A percentile compares a stretch with the other conserved stretches of the same genome.
Conservation (phyloP, 352 stramenopile genomes). For the Pythium phragmitis region DNA sequence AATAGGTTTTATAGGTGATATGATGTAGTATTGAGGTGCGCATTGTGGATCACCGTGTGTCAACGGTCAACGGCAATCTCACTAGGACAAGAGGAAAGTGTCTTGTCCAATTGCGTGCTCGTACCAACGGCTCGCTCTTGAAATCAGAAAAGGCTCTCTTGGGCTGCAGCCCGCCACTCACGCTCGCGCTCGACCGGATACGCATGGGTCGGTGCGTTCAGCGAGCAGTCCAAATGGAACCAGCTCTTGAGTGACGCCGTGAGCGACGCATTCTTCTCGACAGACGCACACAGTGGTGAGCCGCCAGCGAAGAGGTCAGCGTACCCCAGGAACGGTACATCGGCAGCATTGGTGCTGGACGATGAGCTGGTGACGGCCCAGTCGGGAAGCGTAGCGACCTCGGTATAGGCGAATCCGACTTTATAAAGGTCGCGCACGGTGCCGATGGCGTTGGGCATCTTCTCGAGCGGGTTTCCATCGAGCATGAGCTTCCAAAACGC, state of each 20-base stretch:
- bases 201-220: neutral
- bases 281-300: slow-evolving; percentile 7
- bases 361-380: neutral
- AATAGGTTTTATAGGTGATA: too few species aligned
- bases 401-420: slow-evolving; percentile 1
- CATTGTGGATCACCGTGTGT: too few species aligned
- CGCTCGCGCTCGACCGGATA: slow-evolving; percentile 22
- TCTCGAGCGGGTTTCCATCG: slow-evolving; percentile 11
- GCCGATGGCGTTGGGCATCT: slow-evolving; percentile 5
- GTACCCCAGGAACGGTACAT: slow-evolving; percentile 7
- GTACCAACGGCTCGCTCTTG: neutral
- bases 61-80: too few species aligned
- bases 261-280: neutral
- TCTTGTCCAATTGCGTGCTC: too few species aligned
- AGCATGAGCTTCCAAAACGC: slow-evolving; percentile 15
- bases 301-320: slow-evolving; percentile 4
- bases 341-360: neutral
- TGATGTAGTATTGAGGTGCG: too few species aligned
- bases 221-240: slow-evolving; percentile 3
- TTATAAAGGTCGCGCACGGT: neutral
- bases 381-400: slow-evolving; percentile 3
- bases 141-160: neutral
- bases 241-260: neutral
- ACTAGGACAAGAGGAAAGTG: too few species aligned
- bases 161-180: slow-evolving; percentile 4